These are phyloP conservation scores for Uronychia setigera DNA, from an alignment of 73 alveolate species.

Conservation along the genomic window DNA sequence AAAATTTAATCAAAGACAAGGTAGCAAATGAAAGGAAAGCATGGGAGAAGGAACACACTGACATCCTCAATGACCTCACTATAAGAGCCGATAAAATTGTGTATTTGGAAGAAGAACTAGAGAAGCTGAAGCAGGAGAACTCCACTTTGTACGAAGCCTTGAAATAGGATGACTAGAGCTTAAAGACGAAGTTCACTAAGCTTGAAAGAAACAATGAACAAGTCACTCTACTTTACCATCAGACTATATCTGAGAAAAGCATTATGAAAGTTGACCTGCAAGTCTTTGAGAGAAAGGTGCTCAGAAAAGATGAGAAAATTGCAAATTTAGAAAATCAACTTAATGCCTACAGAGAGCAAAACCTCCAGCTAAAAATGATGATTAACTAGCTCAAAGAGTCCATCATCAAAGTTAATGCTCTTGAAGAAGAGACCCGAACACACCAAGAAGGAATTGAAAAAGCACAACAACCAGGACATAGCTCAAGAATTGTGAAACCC, in stretches of 20 bases:
- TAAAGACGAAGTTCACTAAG: conserved; percentile 71
- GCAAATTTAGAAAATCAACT: conserved; percentile 21
- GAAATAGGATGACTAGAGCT: conserved; percentile 64
- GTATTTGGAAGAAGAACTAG: conserved; percentile 6
- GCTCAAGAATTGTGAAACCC: neutral
- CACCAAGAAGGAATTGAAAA: too few relatives aligned
- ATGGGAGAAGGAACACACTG: neutral
- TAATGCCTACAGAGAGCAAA: conserved; percentile 12
- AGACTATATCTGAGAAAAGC: conserved; percentile 83
- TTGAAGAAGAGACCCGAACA: conserved; percentile 1
- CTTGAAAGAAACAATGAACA: conserved; percentile 83
- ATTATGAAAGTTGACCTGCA: conserved; percentile 76
- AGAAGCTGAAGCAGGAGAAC: neutral
- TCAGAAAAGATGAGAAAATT: conserved; percentile 69
- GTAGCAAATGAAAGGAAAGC: neutral
- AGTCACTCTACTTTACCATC: conserved; percentile 90
- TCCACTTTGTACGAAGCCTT: neutral
- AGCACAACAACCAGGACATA: neutral
- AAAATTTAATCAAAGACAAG: conserved; percentile 11
- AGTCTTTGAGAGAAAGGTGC: conserved; percentile 69
- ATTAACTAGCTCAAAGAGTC: neutral
- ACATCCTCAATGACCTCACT: conserved; percentile 9
- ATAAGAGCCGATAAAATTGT: conserved; percentile 7
- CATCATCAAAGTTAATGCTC: neutral
- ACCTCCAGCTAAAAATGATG: neutral